These are phyloP conservation scores for Gaeumannomyces tritici DNA, from an alignment of 2,329 filamentous ascomycete genomes.

Conservation along the genomic window DNA sequence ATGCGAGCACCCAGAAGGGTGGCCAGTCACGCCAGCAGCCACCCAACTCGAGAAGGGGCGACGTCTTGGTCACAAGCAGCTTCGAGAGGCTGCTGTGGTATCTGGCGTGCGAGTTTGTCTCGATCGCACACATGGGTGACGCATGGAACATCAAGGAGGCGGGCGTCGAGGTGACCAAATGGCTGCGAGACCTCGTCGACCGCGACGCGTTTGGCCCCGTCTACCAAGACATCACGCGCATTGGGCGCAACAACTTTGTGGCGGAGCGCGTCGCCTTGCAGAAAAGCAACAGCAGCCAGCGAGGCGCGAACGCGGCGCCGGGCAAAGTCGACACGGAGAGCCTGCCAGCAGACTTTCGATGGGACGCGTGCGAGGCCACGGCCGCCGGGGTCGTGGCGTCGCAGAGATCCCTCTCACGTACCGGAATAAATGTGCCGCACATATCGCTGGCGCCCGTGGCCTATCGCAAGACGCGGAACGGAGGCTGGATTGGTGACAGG, in stretches of 20 bases:
- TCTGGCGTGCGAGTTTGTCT: conserved; percentile 1
- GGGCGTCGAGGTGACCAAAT: neutral
- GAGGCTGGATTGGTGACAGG: neutral
- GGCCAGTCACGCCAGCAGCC: neutral
- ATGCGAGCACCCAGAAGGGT: neutral
- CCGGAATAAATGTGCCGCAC: neutral
- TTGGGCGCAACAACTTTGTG: neutral
- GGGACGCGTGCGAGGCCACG: neutral
- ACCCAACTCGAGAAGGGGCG: neutral
- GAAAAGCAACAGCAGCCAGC: neutral
- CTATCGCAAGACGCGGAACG: neutral
- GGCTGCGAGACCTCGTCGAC: neutral
- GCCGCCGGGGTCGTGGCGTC: neutral
- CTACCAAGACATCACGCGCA: neutral
- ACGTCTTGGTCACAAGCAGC: neutral
- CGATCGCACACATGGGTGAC: neutral
- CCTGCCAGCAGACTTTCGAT: neutral
- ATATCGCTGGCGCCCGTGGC: neutral
- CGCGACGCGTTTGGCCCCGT: neutral
- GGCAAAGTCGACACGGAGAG: neutral
- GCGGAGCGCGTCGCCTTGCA: neutral
- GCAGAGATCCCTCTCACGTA: neutral
- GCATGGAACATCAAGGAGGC: neutral
- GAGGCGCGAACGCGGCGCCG: neutral
- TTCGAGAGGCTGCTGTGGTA: conserved; percentile 1